Percentiles rank a stretch among this genome's conserved stretches.
Conservation (phyloP, 768 basidiomycete species). For the Cytidiella melzeri region DNA sequence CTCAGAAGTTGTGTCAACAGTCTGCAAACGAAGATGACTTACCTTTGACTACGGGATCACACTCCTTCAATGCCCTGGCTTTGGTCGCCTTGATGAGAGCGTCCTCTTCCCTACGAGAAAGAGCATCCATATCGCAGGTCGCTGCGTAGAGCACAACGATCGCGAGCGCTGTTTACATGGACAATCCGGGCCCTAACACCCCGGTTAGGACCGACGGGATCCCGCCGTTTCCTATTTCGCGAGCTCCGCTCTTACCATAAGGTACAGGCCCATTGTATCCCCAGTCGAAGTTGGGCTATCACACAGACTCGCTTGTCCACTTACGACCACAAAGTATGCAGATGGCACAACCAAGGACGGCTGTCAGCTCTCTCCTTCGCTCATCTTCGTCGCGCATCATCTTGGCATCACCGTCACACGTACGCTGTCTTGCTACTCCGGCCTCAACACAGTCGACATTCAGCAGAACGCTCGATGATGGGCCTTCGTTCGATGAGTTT, state of each 20-base stretch:
- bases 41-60: conserved; percentile 75
- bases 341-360: neutral
- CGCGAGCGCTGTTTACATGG: too few species aligned
- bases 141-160: too few species aligned
- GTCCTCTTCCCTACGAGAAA: conserved; percentile 86
- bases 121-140: conserved; percentile 62
- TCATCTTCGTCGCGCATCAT: conserved; percentile 2
- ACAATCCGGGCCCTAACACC: too few species aligned
- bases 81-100: conserved; percentile 79
- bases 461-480: conserved; percentile 46
- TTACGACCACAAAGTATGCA: too few species aligned
- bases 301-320: too few species aligned
- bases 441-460: conserved; percentile 42
- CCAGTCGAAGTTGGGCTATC: too few species aligned
- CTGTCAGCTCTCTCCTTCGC: conserved; percentile 6
- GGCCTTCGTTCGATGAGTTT: conserved; percentile 80
- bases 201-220: neutral
- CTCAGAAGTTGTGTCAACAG: neutral
- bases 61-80: conserved; percentile 70
- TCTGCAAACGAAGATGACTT: conserved; percentile 3
- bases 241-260: neutral
- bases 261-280: too few species aligned
- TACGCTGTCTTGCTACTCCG: conserved; percentile 43
- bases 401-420: conserved; percentile 14
- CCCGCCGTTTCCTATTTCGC: neutral